A percentile compares a stretch with the other conserved stretches of the same genome.
Evolutionary conservation across 345 rosid species (phyloP).

Genomic region (Eucalyptus erythrocorys): DNA sequence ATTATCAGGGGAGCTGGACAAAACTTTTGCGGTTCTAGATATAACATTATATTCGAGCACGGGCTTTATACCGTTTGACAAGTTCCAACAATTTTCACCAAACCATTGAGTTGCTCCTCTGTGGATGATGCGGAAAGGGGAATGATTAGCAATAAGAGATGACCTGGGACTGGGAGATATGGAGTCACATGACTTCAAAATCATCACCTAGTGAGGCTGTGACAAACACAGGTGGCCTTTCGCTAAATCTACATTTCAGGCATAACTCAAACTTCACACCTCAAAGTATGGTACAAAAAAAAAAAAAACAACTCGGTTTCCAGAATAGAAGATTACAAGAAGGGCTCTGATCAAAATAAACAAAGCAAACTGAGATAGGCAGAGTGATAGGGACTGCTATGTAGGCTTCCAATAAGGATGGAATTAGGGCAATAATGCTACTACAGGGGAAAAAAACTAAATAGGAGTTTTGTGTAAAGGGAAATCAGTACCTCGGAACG

Average conservation of each 20-base stretch:
- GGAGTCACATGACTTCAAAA: background rate
- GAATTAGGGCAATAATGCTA: background rate
- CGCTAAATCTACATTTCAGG: background rate
- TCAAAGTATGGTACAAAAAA: background rate
- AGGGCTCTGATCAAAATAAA: background rate
- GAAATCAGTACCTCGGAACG: constrained; percentile 36
- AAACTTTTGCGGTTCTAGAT: background rate
- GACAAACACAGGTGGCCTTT: background rate
- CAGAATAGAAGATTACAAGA: background rate
- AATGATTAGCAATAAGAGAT: background rate
- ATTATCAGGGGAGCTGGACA: background rate
- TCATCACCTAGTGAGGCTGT: background rate
- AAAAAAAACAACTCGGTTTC: background rate
- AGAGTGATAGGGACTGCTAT: background rate
- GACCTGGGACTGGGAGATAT: background rate
- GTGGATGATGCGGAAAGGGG: background rate
- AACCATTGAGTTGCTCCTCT: background rate
- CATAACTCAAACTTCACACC: background rate
- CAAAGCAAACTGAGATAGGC: background rate
- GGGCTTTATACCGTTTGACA: background rate
- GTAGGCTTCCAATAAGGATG: background rate
- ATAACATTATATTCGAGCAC: background rate
- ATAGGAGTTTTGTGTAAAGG: background rate
- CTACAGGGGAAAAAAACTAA: background rate
- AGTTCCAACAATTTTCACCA: background rate